Evolutionary conservation across 2,329 filamentous ascomycete species (phyloP).

Genomic region (Ascocoryne sarcoides): DNA sequence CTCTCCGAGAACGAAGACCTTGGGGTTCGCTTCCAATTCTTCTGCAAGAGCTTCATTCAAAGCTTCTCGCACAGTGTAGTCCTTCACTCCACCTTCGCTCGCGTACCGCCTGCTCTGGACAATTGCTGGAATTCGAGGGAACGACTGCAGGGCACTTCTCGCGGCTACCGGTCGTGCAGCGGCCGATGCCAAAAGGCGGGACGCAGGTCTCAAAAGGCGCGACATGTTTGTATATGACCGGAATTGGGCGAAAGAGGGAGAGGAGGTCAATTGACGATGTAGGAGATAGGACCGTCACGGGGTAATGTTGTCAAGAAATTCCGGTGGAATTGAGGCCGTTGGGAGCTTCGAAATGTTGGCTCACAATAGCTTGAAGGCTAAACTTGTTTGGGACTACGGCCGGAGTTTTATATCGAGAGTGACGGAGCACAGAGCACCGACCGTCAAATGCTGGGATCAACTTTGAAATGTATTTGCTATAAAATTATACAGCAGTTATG

Average conservation of each 20-base stretch:
- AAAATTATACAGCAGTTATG: too few relatives aligned
- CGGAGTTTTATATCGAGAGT: too few relatives aligned
- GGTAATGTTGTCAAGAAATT: conserved; percentile 6
- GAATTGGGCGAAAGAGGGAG: conserved; percentile 11
- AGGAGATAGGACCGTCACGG: conserved; percentile 3
- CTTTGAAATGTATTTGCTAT: too few relatives aligned
- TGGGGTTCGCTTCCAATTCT: conserved; percentile 88
- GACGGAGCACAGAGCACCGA: too few relatives aligned
- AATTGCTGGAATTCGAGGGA: conserved; percentile 26
- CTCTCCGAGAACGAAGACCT: conserved; percentile 94
- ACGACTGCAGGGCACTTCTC: conserved; percentile 43
- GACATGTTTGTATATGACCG: conserved; percentile 29
- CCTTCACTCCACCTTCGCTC: conserved; percentile 55
- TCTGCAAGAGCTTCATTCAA: conserved; percentile 96
- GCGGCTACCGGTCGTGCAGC: conserved; percentile 35
- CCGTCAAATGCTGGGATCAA: too few relatives aligned
- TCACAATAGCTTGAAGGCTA: background rate
- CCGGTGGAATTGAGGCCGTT: background rate
- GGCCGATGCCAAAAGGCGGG: conserved; percentile 50
- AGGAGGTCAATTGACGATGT: conserved; percentile 10
- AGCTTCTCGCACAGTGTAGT: conserved; percentile 94
- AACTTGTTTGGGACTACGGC: background rate
- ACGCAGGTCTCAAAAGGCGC: conserved; percentile 55
- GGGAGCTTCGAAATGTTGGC: background rate
- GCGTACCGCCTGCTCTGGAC: conserved; percentile 28